Evolutionary conservation across 1,284 basidiomycete species (phyloP).

Genomic region (Omphalotus olearius): DNA sequence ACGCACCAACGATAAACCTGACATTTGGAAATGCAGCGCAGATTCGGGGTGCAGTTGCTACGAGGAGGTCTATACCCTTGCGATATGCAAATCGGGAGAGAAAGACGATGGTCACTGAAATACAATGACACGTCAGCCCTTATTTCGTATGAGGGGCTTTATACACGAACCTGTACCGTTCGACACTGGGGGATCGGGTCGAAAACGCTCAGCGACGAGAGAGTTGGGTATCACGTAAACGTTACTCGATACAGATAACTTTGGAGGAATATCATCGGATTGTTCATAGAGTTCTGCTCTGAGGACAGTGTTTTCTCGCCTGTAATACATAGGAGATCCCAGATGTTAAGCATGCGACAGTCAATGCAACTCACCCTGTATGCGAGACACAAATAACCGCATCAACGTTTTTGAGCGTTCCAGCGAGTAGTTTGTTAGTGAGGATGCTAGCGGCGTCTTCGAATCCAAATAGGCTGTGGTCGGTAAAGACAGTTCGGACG

Average conservation of each 20-base stretch:
- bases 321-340: neutral
- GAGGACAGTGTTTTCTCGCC: conserved; percentile 95
- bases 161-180: conserved; percentile 55
- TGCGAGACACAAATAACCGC: conserved; percentile 97
- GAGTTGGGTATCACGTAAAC: conserved; percentile 96
- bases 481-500: conserved; percentile 90
- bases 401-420: conserved; percentile 86
- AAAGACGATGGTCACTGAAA: conserved; percentile 86
- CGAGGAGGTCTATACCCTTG: conserved; percentile 95
- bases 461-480: conserved; percentile 95
- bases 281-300: conserved; percentile 70
- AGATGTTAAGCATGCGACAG: no score
- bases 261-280: conserved; percentile 36
- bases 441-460: conserved; percentile 94
- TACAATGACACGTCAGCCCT: neutral
- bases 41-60: conserved; percentile 87
- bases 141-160: neutral
- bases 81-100: conserved; percentile 95
- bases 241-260: conserved; percentile 48
- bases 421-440: conserved; percentile 93
- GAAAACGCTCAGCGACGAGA: conserved; percentile 85
- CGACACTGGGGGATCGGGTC: conserved; percentile 50
- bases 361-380: conserved; percentile 71
- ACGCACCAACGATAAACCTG: conserved; percentile 81
- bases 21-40: conserved; percentile 84